A percentile compares a stretch with the other conserved stretches of the same genome.
phyloP scores from a whole-genome alignment of 2,329 filamentous ascomycete genomes.

The Didymella pinodella region DNA sequence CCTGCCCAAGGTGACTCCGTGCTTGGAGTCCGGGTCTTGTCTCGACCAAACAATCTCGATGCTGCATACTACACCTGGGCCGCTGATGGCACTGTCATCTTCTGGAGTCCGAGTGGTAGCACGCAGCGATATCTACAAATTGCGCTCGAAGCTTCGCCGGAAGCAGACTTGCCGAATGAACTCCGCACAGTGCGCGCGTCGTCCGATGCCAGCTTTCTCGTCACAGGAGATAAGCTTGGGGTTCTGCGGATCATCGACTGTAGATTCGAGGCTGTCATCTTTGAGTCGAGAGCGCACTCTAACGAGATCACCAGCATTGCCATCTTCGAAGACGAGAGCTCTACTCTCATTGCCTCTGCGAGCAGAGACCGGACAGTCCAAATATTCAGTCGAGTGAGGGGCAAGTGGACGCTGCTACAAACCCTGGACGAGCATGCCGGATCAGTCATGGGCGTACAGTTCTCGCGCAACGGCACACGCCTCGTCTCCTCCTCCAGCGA shows the following conservation, averaged over 20 bases:
- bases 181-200: constrained; percentile 67
- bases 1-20: constrained; percentile 67
- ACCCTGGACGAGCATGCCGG: constrained; percentile 92
- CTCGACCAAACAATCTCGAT: constrained; percentile 65
- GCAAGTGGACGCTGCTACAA: constrained; percentile 79
- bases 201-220: constrained; percentile 69
- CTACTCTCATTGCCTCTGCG: constrained; percentile 78
- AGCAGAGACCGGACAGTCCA: constrained; percentile 87
- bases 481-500: constrained; percentile 86
- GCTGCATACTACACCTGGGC: constrained; percentile 92
- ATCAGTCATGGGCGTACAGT: constrained; percentile 79
- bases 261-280: constrained; percentile 66
- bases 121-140: constrained; percentile 71
- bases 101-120: constrained; percentile 80
- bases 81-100: constrained; percentile 76
- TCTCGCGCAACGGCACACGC: constrained; percentile 72
- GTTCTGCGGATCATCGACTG: constrained; percentile 75
- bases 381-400: constrained; percentile 72
- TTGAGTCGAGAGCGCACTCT: constrained; percentile 84
- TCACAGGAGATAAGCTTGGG: constrained; percentile 89
- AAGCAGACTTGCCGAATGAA: constrained; percentile 62
- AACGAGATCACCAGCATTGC: constrained; percentile 85
- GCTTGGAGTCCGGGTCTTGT: constrained; percentile 74
- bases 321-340: constrained; percentile 70
- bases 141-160: constrained; percentile 69